phyloP scores from a whole-genome alignment of 306 rosid genomes.

The Senna siamea region DNA sequence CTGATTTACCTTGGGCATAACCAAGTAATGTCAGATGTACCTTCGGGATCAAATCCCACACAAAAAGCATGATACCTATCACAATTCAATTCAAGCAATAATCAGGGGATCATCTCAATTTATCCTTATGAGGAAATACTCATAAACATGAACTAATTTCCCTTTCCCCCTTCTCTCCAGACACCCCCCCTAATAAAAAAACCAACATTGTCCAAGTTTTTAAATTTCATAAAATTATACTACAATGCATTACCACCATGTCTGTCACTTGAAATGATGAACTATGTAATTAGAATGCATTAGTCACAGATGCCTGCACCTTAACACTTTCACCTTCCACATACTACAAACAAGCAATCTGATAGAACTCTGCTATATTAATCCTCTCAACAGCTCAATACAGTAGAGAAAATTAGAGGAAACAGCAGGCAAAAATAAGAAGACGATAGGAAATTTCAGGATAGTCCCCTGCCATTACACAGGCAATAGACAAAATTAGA shows the following conservation, averaged over 20 bases:
- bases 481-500: no score
- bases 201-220: conserved; percentile 8
- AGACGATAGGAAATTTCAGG: no score
- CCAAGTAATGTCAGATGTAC: conserved; percentile 82
- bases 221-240: conserved; percentile 1
- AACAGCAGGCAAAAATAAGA: no score
- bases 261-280: conserved; percentile 21
- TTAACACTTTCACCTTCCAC: conserved; percentile 12
- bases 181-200: not conserved
- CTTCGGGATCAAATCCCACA: conserved; percentile 93
- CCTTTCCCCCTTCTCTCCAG: not conserved
- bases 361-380: no score
- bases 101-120: conserved; percentile 32
- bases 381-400: no score
- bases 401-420: no score
- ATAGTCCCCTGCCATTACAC: no score
- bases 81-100: conserved; percentile 39
- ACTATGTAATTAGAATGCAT: conserved; percentile 25
- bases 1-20: conserved; percentile 89
- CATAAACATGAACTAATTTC: conserved; percentile 32
- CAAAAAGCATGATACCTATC: conserved; percentile 98
- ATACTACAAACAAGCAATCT: conserved; percentile 21
- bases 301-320: conserved; percentile 27
- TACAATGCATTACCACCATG: not conserved
- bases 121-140: conserved; percentile 16